Conservation (phyloP, 768 basidiomycete species). For the Leccinellum albellum region DNA sequence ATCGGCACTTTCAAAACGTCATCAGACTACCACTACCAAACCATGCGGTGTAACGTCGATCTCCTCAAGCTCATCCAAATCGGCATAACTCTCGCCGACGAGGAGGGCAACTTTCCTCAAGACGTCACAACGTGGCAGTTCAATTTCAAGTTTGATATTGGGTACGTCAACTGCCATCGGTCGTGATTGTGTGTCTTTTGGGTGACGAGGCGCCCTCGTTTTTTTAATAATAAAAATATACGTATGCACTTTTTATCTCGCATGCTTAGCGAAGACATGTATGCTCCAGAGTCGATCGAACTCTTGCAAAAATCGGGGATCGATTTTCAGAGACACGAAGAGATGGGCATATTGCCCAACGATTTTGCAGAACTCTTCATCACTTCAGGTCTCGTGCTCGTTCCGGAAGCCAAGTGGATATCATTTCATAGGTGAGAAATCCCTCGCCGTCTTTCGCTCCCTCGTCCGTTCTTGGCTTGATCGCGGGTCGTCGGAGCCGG, state of each 20-base stretch:
- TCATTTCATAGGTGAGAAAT: constrained; percentile 88
- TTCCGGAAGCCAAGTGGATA: constrained; percentile 90
- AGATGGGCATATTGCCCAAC: constrained; percentile 87
- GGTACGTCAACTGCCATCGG: constrained; percentile 66
- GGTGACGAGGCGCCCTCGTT: background rate
- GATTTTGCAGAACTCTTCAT: constrained; percentile 97
- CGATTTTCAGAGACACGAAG: constrained; percentile 91
- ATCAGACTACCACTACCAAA: constrained; percentile 99
- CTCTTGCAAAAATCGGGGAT: constrained; percentile 92
- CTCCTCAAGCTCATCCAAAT: constrained; percentile 96
- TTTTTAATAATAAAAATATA: background rate
- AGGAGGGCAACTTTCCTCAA: constrained; percentile 86
- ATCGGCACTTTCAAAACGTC: constrained; percentile 96
- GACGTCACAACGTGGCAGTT: constrained; percentile 98
- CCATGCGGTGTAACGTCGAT: constrained; percentile 99
- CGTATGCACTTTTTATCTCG: background rate
- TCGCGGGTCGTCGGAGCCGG: background rate
- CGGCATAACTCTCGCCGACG: constrained; percentile 91
- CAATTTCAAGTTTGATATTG: constrained; percentile 91
- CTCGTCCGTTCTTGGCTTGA: background rate
- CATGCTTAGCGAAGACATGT: constrained; percentile 86
- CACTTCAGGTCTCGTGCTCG: constrained; percentile 88
- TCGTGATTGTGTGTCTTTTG: no score
- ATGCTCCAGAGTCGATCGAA: constrained; percentile 95
- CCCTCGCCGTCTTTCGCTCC: background rate